These are phyloP conservation scores for Nakazawaea ernobii DNA, from an alignment of 805 yeast species.

Conservation along the genomic window DNA sequence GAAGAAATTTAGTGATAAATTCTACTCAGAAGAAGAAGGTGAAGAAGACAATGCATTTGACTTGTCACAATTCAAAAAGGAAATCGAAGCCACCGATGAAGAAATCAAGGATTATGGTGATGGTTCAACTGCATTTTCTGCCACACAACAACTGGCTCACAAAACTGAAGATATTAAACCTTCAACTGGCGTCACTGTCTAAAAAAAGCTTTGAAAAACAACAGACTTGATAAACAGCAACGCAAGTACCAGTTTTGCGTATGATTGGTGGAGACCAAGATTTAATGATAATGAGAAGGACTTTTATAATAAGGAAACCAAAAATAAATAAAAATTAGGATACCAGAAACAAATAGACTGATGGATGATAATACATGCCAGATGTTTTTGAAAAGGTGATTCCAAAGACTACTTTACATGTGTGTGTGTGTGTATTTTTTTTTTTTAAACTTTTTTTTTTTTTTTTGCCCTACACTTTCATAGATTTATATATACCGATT, in stretches of 20 bases:
- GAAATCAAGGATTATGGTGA: constrained; percentile 70
- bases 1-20: constrained; percentile 53
- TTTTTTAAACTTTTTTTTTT: neutral
- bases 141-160: constrained; percentile 18
- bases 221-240: too few species aligned
- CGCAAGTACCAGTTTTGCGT: neutral
- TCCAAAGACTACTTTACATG: too few species aligned
- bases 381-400: too few species aligned
- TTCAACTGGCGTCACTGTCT: constrained; percentile 1
- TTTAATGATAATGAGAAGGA: neutral
- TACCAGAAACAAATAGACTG: neutral
- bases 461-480: neutral
- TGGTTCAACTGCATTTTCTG: constrained; percentile 39
- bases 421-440: neutral
- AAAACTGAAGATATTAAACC: constrained; percentile 9
- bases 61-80: constrained; percentile 49
- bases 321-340: neutral
- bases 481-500: neutral
- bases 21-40: constrained; percentile 47
- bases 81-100: constrained; percentile 43
- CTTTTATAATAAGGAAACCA: too few species aligned
- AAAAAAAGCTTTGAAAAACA: neutral
- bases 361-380: too few species aligned
- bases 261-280: neutral
- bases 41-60: constrained; percentile 44